A percentile compares a stretch with the other conserved stretches of the same genome.
Evolutionary conservation across 2,329 filamentous ascomycete genomes (phyloP).

Genomic region (Exophiala viscosa): DNA sequence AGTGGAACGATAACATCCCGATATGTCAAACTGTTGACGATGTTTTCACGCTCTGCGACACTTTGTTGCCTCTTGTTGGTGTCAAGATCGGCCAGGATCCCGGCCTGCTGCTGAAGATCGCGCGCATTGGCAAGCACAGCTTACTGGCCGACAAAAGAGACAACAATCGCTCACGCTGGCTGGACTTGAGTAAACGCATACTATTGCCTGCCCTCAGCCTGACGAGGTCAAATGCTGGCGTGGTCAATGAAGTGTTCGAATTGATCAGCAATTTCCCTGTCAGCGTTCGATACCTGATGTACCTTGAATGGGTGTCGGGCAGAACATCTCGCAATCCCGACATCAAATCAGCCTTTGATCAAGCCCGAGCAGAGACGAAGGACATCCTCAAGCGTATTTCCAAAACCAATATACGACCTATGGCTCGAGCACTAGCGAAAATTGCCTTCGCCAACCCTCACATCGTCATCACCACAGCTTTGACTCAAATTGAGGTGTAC

Average conservation of each 20-base stretch:
- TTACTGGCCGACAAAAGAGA: slow-evolving; percentile 66
- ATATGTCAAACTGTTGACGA: slow-evolving; percentile 88
- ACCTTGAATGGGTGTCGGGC: slow-evolving; percentile 87
- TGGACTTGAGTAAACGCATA: slow-evolving; percentile 74
- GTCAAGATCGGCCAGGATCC: slow-evolving; percentile 85
- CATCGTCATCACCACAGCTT: slow-evolving; percentile 81
- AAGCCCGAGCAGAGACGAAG: slow-evolving; percentile 73
- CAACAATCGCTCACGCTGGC: slow-evolving; percentile 73
- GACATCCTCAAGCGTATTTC: slow-evolving; percentile 86
- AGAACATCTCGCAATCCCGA: slow-evolving; percentile 71
- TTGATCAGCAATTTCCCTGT: slow-evolving; percentile 76
- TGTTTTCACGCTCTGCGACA: slow-evolving; percentile 79
- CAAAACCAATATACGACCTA: slow-evolving; percentile 77
- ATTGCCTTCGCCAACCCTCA: slow-evolving; percentile 88
- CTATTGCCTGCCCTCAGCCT: slow-evolving; percentile 86
- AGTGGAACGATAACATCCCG: slow-evolving; percentile 91
- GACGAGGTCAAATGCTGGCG: slow-evolving; percentile 75
- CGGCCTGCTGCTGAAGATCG: slow-evolving; percentile 71
- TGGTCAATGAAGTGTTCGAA: slow-evolving; percentile 81
- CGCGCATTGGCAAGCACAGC: slow-evolving; percentile 78
- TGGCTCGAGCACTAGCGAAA: slow-evolving; percentile 85
- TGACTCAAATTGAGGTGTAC: slow-evolving; percentile 89
- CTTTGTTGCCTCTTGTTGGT: slow-evolving; percentile 79
- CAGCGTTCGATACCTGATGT: slow-evolving; percentile 76
- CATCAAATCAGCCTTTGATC: slow-evolving; percentile 73